Base-by-base conservation (phyloP, 345 rosid species). In the Psidium guajava region DNA sequence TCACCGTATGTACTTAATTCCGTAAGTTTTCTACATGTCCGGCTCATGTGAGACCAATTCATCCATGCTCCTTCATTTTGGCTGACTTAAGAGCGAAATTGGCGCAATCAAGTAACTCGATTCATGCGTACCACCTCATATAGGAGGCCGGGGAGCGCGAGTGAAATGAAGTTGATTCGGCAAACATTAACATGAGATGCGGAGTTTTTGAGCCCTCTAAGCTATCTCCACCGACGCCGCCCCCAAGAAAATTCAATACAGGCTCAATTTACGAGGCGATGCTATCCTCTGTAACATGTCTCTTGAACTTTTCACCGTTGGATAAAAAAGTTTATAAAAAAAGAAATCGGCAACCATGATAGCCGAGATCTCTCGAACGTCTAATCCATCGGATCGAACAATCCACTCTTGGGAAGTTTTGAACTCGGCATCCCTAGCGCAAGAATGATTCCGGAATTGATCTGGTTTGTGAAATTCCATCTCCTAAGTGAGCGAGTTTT, bases 271-370 rank as follows among this genome's bases (percentile, higher is more conserved):
- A 22, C 8, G n/a, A 55, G n/a, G n/a, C 8, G 77, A 32, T 8
- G 2, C 6, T 69, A 32, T 9, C 0, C 2, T 32, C 0, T 32
- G 1, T 69, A 28, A 28, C 0, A 1, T 16, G 3, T 3, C 6
- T 15, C 1, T 0, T 7, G 3, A 15, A 61, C 1, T 28, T 61
- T 61, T 61, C 0, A 15, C 16, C 1, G 2, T 0, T 0, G 9
- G 11, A 61, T 61, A 0, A 6, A 28, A 28, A 61, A 27, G 18
- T 6, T 0, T 14, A 27, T 14, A 61, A 27, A 20, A 3, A 0
- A 27, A 61, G 14, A 61, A 12, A 15, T 61, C 18, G 28, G 28
- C 20, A 28, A 61, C 1, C 11, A 28, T 28, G 14, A 14, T 14
- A 0, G 36, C 1, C 0, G 8, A 15, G 5, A 61, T 28, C 0